A percentile compares a stretch with the other conserved stretches of the same genome.
phyloP scores from a whole-genome alignment of 192 early-diverging fungal genomes.

The Kickxella alabastrina region DNA sequence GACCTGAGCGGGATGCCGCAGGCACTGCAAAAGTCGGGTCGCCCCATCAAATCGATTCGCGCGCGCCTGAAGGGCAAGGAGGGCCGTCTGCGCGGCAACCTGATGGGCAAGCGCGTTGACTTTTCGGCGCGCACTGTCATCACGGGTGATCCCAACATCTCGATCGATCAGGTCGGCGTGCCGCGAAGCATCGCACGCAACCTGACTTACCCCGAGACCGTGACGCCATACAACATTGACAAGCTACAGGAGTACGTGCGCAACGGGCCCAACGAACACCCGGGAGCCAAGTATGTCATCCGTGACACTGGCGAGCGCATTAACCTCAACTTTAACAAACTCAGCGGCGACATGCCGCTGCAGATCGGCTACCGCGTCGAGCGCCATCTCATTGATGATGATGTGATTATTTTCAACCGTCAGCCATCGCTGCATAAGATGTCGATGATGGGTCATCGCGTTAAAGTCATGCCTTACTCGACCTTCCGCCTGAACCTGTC shows the following conservation, averaged over 20 bases:
- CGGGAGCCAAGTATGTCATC: slow-evolving; percentile 96
- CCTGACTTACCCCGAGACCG: slow-evolving; percentile 94
- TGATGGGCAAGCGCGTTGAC: slow-evolving; percentile 99
- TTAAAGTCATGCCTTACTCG: slow-evolving; percentile 98
- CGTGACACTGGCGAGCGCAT: slow-evolving; percentile 91
- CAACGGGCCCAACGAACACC: slow-evolving; percentile 89
- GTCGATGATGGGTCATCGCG: slow-evolving; percentile 99
- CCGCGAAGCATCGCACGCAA: slow-evolving; percentile 96
- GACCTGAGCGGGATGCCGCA: slow-evolving; percentile 88
- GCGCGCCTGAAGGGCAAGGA: slow-evolving; percentile 98
- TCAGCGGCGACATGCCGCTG: slow-evolving; percentile 76
- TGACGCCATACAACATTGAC: slow-evolving; percentile 96
- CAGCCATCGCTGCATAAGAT: slow-evolving; percentile 99
- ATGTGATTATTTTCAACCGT: slow-evolving; percentile 98
- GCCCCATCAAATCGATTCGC: slow-evolving; percentile 94
- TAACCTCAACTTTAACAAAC: slow-evolving; percentile 82
- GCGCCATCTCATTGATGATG: slow-evolving; percentile 90
- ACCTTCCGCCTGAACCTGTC: slow-evolving; percentile 98
- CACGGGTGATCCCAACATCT: slow-evolving; percentile 96
- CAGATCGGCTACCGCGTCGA: slow-evolving; percentile 92
- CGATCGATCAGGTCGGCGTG: slow-evolving; percentile 98
- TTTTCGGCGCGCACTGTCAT: slow-evolving; percentile 99
- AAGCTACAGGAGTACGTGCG: slow-evolving; percentile 79
- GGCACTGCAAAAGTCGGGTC: slow-evolving; percentile 86
- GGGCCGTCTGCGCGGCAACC: slow-evolving; percentile 95